These are phyloP conservation scores for Simmondsia chinensis DNA, from an alignment of 148 eudicot genomes.

Conservation along the genomic window DNA sequence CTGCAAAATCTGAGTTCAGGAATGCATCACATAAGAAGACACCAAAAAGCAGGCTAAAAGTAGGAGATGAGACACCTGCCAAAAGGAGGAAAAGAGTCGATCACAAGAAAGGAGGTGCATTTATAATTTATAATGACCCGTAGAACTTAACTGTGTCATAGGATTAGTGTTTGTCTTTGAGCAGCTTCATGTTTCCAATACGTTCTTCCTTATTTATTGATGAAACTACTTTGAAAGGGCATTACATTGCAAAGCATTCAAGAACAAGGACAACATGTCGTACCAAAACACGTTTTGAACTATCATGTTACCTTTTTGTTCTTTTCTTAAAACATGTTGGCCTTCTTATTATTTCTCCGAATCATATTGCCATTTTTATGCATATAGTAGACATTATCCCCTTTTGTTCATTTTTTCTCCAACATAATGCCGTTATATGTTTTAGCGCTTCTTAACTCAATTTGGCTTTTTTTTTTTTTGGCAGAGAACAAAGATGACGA, in stretches of 20 bases:
- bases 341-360: too few species aligned
- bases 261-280: too few species aligned
- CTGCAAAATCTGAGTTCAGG: slow-evolving; percentile 4
- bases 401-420: too few species aligned
- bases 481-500: slow-evolving; percentile 28
- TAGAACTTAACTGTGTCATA: too few species aligned
- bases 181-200: neutral
- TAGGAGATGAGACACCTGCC: slow-evolving; percentile 18
- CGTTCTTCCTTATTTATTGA: neutral
- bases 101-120: slow-evolving; percentile 20
- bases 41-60: slow-evolving; percentile 20
- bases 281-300: too few species aligned
- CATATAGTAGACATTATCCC: too few species aligned
- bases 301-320: too few species aligned
- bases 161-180: neutral
- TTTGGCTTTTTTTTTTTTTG: slow-evolving; percentile 4
- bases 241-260: too few species aligned
- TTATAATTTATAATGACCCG: neutral
- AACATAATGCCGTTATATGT: too few species aligned
- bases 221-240: too few species aligned
- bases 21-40: slow-evolving; percentile 24
- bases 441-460: neutral
- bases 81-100: slow-evolving; percentile 37
- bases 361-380: too few species aligned
- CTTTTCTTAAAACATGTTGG: too few species aligned